phyloP scores from a whole-genome alignment of 1,139 yeast species.

The Barnettozyma hawaiiensis region DNA sequence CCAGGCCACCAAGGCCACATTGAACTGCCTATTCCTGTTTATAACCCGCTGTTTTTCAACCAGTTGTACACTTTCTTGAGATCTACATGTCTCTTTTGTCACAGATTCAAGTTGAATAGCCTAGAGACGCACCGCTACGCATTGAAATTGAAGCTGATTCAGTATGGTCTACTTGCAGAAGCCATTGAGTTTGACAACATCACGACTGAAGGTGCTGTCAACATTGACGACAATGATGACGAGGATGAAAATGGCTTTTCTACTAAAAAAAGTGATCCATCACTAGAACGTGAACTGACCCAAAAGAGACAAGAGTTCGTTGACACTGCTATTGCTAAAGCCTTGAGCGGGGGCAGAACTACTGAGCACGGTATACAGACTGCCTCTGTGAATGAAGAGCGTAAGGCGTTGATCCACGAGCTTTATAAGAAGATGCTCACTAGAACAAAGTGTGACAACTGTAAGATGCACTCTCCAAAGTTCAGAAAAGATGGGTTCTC shows the following conservation, averaged over 20 bases:
- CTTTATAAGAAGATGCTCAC: slow-evolving; percentile 68
- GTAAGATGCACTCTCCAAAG: slow-evolving; percentile 91
- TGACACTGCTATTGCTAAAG: slow-evolving; percentile 60
- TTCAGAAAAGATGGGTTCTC: slow-evolving; percentile 94
- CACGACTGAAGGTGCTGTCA: slow-evolving; percentile 32
- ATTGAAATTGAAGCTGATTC: slow-evolving; percentile 76
- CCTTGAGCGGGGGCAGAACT: slow-evolving; percentile 75
- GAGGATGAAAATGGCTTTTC: slow-evolving; percentile 34
- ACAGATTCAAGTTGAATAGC: slow-evolving; percentile 65
- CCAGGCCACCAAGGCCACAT: slow-evolving; percentile 99
- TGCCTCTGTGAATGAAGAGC: slow-evolving; percentile 81
- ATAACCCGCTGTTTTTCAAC: slow-evolving; percentile 89
- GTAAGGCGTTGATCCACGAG: slow-evolving; percentile 69
- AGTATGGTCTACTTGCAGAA: slow-evolving; percentile 83
- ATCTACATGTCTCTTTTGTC: slow-evolving; percentile 86
- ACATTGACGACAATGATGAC: slow-evolving; percentile 30
- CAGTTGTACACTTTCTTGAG: slow-evolving; percentile 83
- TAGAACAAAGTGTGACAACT: slow-evolving; percentile 88
- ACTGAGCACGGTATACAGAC: slow-evolving; percentile 65
- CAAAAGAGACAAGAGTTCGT: slow-evolving; percentile 66
- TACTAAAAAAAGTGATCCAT: slow-evolving; percentile 30
- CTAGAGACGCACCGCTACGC: slow-evolving; percentile 69
- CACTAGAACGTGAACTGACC: slow-evolving; percentile 38
- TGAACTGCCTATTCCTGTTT: slow-evolving; percentile 91
- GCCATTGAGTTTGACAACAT: slow-evolving; percentile 66